phyloP scores from a whole-genome alignment of 805 yeast genomes.

The Henningerozyma blattae region DNA sequence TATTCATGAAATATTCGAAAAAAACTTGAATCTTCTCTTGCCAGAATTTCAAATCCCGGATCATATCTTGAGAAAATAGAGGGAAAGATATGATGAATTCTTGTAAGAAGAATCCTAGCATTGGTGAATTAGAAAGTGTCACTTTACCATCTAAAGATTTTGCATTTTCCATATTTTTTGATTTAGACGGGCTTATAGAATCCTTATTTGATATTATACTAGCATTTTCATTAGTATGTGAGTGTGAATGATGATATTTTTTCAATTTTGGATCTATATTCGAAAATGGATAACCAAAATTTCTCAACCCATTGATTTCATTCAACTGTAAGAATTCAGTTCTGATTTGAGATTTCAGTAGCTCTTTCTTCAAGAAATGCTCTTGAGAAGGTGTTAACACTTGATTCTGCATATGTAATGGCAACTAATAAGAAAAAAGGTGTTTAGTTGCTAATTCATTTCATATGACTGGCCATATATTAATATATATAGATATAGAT shows the following conservation, averaged over 20 bases:
- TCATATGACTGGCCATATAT: too few species aligned
- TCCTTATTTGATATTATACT: too few species aligned
- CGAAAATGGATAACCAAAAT: conserved; percentile 70
- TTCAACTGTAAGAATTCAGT: conserved; percentile 50
- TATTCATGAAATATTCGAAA: conserved; percentile 62
- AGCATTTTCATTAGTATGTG: too few species aligned
- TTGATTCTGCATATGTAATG: too few species aligned
- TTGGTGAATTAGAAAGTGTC: background rate
- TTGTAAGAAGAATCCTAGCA: conserved; percentile 44
- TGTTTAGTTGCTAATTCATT: too few species aligned
- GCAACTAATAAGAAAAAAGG: too few species aligned
- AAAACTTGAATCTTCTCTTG: conserved; percentile 66
- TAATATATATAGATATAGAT: background rate
- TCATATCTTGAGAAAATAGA: conserved; percentile 36
- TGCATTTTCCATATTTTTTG: too few species aligned
- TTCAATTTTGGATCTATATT: conserved; percentile 29
- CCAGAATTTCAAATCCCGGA: conserved; percentile 60
- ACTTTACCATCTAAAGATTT: too few species aligned
- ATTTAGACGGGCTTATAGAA: too few species aligned
- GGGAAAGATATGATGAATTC: conserved; percentile 64
- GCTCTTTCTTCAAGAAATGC: conserved; percentile 77
- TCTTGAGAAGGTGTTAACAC: conserved; percentile 44
- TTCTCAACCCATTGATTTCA: conserved; percentile 48
- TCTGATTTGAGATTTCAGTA: conserved; percentile 48
- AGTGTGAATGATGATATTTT: too few species aligned